Evolutionary conservation across 192 early-diverging fungal species (phyloP), one percentile per base, ranked within the genome.

Genomic region (Backusella parvicylindrica): DNA sequence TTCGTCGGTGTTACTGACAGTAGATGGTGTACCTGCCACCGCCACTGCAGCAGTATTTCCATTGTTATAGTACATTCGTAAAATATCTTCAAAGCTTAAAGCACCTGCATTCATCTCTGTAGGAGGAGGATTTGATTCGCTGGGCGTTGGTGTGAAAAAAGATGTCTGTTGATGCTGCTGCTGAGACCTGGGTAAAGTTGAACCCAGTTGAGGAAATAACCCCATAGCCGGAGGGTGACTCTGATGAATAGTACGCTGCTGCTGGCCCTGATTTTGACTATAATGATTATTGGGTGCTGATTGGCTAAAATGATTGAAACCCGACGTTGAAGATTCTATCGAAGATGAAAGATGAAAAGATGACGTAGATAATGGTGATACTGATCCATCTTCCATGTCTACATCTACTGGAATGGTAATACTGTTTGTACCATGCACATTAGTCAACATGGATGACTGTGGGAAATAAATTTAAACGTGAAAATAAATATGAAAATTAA

Each of bases 71-170:
- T 77, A 77, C 53, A 77, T 36, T 2, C 21, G 21, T 31, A 77
- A 70, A 13, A 77, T 1, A 21, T 77, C 70, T 50, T 77, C 76
- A 53, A 77, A 77, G 30, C 70, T 72, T 38, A 77, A 35, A 31
- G 72, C 36, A 32, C 72, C 72, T 21, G 72, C 18, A 56, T 72
- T 41, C n/a, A 28, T 65, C 8, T 15, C 56, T 30, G 41, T 38
- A 41, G 68, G 68, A 43, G 68, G 40, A 32, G 68, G 68, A 9
- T 40, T 41, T 30, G 40, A 70, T 47, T 70, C 68, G 32, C 16
- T 70, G 26, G 68, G 68, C 28, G 41, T 47, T 41, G 38, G n/a
- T 38, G 68, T 13, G 21, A 70, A 70, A 18, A 30, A 70, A 47
- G 68, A 16, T 41, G 68, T 2, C 21, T 64, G 50, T 64, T 36